Conservation (phyloP, 345 rosid genomes). For the Stellera chamaejasme region DNA sequence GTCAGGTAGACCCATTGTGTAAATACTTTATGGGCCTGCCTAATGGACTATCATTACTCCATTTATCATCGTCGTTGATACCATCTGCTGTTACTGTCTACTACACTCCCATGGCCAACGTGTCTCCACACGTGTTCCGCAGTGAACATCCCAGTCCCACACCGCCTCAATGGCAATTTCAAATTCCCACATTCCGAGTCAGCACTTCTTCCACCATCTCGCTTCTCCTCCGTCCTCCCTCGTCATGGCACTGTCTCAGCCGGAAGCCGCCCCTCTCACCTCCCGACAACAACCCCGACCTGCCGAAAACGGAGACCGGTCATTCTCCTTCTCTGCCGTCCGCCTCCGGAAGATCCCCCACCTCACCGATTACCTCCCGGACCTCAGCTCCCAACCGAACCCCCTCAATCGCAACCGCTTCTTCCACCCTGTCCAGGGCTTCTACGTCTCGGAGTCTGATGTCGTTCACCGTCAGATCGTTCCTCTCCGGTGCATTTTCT, state of each 20-base stretch:
- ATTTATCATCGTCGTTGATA: no score
- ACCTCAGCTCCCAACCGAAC: slow-evolving; percentile 20
- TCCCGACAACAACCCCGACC: background rate
- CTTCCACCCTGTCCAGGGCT: slow-evolving; percentile 53
- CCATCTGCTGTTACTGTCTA: no score
- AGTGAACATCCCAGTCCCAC: no score
- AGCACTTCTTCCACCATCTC: no score
- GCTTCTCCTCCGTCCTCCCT: no score
- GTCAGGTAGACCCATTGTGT: no score
- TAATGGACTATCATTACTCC: no score
- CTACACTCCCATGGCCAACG: no score
- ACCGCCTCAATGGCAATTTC: no score
- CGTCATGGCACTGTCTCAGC: slow-evolving; percentile 9
- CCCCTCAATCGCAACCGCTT: slow-evolving; percentile 53
- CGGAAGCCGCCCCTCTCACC: slow-evolving; percentile 18
- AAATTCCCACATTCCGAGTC: no score
- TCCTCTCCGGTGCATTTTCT: slow-evolving; percentile 32
- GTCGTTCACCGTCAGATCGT: slow-evolving; percentile 53
- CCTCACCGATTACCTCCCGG: slow-evolving; percentile 27
- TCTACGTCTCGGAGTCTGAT: slow-evolving; percentile 60
- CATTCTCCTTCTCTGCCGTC: slow-evolving; percentile 16
- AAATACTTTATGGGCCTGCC: no score
- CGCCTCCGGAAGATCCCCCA: slow-evolving; percentile 33
- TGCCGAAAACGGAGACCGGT: background rate
- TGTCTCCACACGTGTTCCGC: no score